These are phyloP conservation scores for Basidiobolus meristosporus DNA, from an alignment of 371 early-diverging fungal genomes.

Conservation along the genomic window DNA sequence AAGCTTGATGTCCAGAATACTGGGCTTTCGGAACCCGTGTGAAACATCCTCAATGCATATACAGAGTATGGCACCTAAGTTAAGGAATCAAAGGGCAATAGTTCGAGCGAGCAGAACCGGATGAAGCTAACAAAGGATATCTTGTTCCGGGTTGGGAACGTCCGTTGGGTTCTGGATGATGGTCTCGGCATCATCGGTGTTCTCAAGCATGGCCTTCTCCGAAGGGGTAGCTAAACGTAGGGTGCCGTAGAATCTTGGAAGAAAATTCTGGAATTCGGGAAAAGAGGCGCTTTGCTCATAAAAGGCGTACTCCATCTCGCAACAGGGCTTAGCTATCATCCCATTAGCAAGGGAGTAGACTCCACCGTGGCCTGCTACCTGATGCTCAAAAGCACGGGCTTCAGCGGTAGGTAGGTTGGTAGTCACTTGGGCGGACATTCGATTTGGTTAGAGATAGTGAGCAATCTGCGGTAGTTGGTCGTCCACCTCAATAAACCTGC, in stretches of 20 bases:
- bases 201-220: background rate
- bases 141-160: conserved; percentile 7
- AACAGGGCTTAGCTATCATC: conserved; percentile 42
- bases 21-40: conserved; percentile 38
- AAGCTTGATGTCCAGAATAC: conserved; percentile 62
- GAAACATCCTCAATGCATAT: conserved; percentile 59
- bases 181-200: background rate
- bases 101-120: conserved; percentile 1
- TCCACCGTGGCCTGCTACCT: background rate
- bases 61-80: conserved; percentile 10
- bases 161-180: conserved; percentile 5
- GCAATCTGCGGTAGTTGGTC: too few species aligned
- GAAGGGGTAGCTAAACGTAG: conserved; percentile 1
- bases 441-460: too few species aligned
- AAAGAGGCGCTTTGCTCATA: conserved; percentile 30
- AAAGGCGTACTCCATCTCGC: conserved; percentile 27
- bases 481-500: too few species aligned
- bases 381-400: background rate
- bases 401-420: background rate
- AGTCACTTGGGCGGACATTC: background rate
- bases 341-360: conserved; percentile 11
- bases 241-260: conserved; percentile 45
- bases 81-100: conserved; percentile 4
- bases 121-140: conserved; percentile 18
- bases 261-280: conserved; percentile 31